Base-by-base conservation (phyloP, 208 protist genomes). In the Crithidia sp. region DNA sequence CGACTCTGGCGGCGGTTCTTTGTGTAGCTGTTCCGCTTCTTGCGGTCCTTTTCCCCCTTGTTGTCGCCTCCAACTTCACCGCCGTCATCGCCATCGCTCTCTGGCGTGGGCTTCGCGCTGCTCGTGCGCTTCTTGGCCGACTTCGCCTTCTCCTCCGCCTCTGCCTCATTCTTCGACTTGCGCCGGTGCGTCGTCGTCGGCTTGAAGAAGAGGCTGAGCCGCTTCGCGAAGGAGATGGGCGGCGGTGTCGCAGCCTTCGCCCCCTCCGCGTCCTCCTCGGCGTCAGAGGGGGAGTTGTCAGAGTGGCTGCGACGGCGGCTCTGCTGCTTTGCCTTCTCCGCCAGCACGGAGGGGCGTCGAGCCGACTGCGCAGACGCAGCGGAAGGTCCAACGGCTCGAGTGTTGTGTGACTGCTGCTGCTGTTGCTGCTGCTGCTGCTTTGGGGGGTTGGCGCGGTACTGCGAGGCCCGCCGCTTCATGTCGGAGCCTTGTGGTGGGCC, bases 181-280 rank as follows among this genome's bases (percentile, higher is more conserved):
- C 61, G 61, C 28, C 61, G 61, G 19, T 66, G 61, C 28, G 61
- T 28, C 28, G 45, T 41, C n/a, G 61, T 43, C 7, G 61, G 43
- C 16, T 2, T 54, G 45, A 66, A 61, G 36, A 66, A 55, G 7
- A 10, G 45, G 45, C 45, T 55, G 45, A 66, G 43, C 36, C 61
- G 43, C 61, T 66, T 66, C 19, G 45, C n/a, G 39, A 66, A 55
- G 61, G 45, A 40, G 13, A 8, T 16, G 14, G 61, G 36, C 4
- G 61, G 10, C 19, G 61, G 19, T n/a, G 61, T 5, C 7, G 14
- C 8, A 2, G 9, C 13, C 54, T 58, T 39, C 19, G 40, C 36
- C 36, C 12, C 56, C 37, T 61, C 37, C 10, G 40, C 19, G 36
- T 4, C 3, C 37, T 16, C 5, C 37, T 13, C 6, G 39, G 37